Percentiles rank a stretch among this genome's conserved stretches.
Evolutionary conservation across 2,329 filamentous ascomycete genomes (phyloP).

Genomic region (Cytospora schulzeri): DNA sequence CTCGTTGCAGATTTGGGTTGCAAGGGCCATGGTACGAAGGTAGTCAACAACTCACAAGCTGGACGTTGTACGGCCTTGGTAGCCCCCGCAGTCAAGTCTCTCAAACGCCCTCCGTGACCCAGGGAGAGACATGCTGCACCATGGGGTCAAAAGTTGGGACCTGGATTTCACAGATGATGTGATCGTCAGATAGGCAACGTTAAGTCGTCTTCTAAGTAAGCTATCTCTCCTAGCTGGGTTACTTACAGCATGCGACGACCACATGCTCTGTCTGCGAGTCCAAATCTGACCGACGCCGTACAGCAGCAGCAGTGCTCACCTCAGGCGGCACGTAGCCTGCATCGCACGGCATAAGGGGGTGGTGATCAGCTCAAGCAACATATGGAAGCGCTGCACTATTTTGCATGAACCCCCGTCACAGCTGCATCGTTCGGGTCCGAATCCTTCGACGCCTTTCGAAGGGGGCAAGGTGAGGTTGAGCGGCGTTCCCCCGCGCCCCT

Average conservation of each 20-base stretch:
- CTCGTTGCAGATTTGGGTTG: background rate
- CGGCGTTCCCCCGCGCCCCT: background rate
- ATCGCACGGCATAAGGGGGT: constrained; percentile 17
- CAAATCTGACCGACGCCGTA: constrained; percentile 18
- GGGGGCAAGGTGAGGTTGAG: background rate
- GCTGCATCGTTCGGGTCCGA: constrained; percentile 18
- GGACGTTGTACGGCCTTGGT: background rate
- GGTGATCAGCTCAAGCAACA: constrained; percentile 4
- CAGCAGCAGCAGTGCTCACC: constrained; percentile 3
- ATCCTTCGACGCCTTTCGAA: background rate
- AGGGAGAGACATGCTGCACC: background rate
- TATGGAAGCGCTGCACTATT: constrained; percentile 10
- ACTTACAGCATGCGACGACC: background rate
- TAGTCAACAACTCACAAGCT: background rate
- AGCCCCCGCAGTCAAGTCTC: background rate
- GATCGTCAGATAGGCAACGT: background rate
- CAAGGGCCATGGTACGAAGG: background rate
- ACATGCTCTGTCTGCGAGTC: constrained; percentile 9
- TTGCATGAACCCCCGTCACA: constrained; percentile 21
- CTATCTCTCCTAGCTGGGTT: background rate
- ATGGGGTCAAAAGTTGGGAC: background rate
- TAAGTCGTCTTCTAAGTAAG: background rate
- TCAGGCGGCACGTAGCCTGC: background rate
- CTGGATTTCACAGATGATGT: background rate
- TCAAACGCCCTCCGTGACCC: background rate